Percentiles rank a stretch among this genome's conserved stretches.
Conservation (phyloP, 805 yeast species). For the Spathaspora girioi region DNA sequence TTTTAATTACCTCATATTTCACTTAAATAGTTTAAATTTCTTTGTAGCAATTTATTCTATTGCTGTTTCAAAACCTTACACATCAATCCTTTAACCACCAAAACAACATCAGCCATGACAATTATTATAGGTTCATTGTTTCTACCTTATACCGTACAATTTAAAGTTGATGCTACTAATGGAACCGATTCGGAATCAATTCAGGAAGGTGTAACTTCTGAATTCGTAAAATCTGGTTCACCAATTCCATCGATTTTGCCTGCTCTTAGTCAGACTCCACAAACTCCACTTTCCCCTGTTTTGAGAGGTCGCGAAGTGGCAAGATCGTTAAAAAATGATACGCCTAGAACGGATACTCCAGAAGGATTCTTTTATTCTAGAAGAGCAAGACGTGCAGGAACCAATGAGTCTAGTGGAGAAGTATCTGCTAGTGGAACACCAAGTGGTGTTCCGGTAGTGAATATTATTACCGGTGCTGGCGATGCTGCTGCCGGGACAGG, state of each 20-base stretch:
- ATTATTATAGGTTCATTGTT: conserved; percentile 70
- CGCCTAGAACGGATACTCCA: conserved; percentile 33
- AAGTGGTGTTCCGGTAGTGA: background rate
- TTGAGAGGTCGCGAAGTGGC: conserved; percentile 13
- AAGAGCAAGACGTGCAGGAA: conserved; percentile 5
- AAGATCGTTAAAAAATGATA: background rate
- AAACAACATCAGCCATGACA: conserved; percentile 43
- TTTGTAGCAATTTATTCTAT: background rate
- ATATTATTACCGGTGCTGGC: background rate
- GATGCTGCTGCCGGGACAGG: conserved; percentile 3
- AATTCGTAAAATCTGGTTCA: background rate
- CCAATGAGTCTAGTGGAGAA: conserved; percentile 3
- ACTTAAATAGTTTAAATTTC: background rate
- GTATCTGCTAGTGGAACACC: background rate
- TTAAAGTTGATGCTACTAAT: conserved; percentile 37
- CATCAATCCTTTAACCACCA: background rate
- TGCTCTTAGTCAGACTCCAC: conserved; percentile 13
- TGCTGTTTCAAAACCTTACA: too few relatives aligned
- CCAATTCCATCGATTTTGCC: background rate
- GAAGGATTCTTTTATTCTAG: conserved; percentile 49
- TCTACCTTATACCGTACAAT: conserved; percentile 73
- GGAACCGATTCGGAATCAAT: conserved; percentile 4
- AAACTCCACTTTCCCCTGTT: conserved; percentile 14
- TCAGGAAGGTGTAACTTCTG: background rate
- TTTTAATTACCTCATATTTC: background rate